Evolutionary conservation across 768 basidiomycete species (phyloP), one percentile per base, ranked within the genome.

Genomic region (Chlorophyllum brunneum): DNA sequence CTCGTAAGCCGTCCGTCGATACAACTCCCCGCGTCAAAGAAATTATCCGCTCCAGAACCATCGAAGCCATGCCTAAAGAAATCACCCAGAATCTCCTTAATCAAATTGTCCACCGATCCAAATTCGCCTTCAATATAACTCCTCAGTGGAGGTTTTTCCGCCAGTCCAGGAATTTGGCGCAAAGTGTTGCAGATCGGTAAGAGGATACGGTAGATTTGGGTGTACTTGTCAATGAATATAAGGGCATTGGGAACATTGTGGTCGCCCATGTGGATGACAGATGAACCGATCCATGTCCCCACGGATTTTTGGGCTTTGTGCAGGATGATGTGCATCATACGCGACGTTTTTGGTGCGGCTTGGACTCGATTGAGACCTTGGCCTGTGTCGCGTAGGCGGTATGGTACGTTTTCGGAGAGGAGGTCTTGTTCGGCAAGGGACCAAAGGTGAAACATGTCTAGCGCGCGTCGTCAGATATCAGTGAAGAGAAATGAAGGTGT

Each of bases 211-310:
- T 92, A 93, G 42, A 93, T 87, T 64, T 93, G 91, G 10, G 90
- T 90, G 69, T 93, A 93, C 64, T 93, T 93, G 77, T 93, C 88
- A 59, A 92, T 91, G 76, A 93, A 92, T 70, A 92, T 81, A 43
- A 92, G 75, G 2, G 91, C 88, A 59, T 88, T 90, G 4, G 87
- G 87, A 18, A 90, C 87, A 60, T 88, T 83, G 65, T 84, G 91
- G 61, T 92, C 91, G 44, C 89, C 89, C 89, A 91, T 89, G 67
- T 92, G 90, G 56, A 91, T 89, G 58, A 89, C 89, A 48, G 86
- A 88, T 9, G 84, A 91, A 36, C 91, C 91, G 51, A 92, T 80
- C 91, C 91, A 92, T 31, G 77, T 77, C 0, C 90, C 91, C 11
- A 92, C 84, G 56, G 83, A 85, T 55, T 78, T 75, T 60, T 93